These are phyloP conservation scores for Colletotrichum abscissum DNA, from an alignment of 2,329 filamentous ascomycete genomes.

Conservation along the genomic window DNA sequence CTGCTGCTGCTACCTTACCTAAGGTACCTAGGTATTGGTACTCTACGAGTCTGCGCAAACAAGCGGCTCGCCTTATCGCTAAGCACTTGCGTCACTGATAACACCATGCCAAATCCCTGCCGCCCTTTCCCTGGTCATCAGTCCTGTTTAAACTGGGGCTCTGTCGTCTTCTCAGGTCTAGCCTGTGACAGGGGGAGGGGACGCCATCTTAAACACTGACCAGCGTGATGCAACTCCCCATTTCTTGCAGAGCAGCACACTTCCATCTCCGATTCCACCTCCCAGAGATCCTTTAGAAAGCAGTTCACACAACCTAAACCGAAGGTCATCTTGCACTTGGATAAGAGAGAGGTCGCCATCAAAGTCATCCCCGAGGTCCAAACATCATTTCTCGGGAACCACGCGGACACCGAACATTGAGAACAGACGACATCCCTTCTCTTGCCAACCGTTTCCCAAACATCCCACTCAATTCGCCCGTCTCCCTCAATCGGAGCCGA, in stretches of 20 bases:
- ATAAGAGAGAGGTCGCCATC: not conserved
- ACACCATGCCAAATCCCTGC: constrained; percentile 29
- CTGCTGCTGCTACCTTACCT: not conserved
- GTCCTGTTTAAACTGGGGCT: constrained; percentile 33
- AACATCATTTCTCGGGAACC: constrained; percentile 1
- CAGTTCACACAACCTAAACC: not conserved
- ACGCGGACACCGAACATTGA: not conserved
- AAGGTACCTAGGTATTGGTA: not conserved
- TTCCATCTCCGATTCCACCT: not conserved
- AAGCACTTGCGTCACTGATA: constrained; percentile 37
- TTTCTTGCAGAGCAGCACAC: constrained; percentile 12
- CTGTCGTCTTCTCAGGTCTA: constrained; percentile 24
- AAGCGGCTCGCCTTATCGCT: constrained; percentile 23
- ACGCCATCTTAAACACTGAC: constrained; percentile 29
- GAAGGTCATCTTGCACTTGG: constrained; percentile 1
- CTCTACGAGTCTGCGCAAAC: not conserved
- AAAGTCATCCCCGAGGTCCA: not conserved
- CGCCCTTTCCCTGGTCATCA: constrained; percentile 28
- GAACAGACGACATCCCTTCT: constrained; percentile 17
- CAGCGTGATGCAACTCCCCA: constrained; percentile 31
- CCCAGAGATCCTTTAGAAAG: not conserved
- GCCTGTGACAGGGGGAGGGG: constrained; percentile 26
- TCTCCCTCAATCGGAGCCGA: not conserved
- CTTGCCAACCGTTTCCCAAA: constrained; percentile 2
- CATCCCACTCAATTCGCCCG: not conserved